Evolutionary conservation across 2,329 filamentous ascomycete species (phyloP), one percentile per base, ranked within the genome.

Genomic region (Sphaerulina musiva): DNA sequence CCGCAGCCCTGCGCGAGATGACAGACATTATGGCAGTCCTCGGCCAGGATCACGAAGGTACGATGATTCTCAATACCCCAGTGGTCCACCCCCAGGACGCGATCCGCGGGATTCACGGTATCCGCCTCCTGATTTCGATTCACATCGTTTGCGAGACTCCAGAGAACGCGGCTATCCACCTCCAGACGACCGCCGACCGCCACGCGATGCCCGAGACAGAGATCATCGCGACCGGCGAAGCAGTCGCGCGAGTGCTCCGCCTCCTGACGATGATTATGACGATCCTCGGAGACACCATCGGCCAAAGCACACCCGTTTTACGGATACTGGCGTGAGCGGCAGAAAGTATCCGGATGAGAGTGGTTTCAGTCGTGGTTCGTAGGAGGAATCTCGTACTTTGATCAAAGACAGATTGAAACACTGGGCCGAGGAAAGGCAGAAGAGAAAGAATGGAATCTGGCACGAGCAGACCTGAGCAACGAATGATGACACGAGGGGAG

Each of bases 1-100:
- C 29, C 51, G 54, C 12, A 60, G 58, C 51, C 58, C 58, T 32
- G 58, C 51, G 41, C 48, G 51, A 11, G 46, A 52, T 17, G 54
- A 53, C 8, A 32, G 54, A 50, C 41, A 50, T 39, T 56, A 56
- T 44, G 50, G 43, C 44, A 56, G 54, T 47, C 54, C 50, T 11
- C 32, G 52, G 50, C 52, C 52, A 32, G 38, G 45, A 10, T 43
- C 44, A 29, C 48, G 55, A 40, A 48, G 50, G 36, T 50, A 56
- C 36, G 50, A 56, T 17, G 47, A 46, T 14, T 40, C 51, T 20
- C 20, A 45, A n/a, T 56, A 56, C 4, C 50, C 54, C 34, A 36
- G 39, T 39, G 50, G 46, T 34, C 45, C 48, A n/a, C 42, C 43
- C 26, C 44, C 48, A 9, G 40, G 45, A 11, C 48, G 54, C 17